Evolutionary conservation across 176 grass and related monocot genomes (phyloP).

Genomic region (Pharus latifolius): DNA sequence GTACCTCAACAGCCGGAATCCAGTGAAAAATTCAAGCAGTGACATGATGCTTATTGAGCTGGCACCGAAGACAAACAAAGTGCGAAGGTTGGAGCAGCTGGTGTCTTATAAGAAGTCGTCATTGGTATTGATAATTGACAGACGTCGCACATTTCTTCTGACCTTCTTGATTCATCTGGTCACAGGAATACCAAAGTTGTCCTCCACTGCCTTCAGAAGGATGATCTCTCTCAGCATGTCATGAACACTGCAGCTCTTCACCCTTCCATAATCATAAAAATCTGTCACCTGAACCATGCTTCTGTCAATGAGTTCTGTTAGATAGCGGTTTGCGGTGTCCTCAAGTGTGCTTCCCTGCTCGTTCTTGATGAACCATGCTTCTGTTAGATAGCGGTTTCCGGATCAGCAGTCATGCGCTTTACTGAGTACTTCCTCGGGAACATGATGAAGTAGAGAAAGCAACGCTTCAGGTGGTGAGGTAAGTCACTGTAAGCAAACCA

Average conservation of each 20-base stretch:
- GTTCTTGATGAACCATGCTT: constrained; percentile 25
- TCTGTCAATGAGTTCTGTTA: constrained; percentile 21
- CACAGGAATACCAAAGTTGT: constrained; percentile 21
- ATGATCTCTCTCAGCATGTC: constrained; percentile 24
- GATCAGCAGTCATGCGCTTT: constrained; percentile 18
- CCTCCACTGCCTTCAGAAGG: constrained; percentile 9
- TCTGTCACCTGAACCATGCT: constrained; percentile 23
- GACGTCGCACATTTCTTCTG: background rate
- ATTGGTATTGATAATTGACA: constrained; percentile 7
- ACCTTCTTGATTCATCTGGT: constrained; percentile 4
- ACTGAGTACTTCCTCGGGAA: constrained; percentile 16
- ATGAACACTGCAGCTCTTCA: constrained; percentile 18
- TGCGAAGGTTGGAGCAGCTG: background rate
- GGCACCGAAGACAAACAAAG: constrained; percentile 1
- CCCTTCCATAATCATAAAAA: constrained; percentile 17
- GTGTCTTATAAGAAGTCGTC: constrained; percentile 8
- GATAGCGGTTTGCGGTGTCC: constrained; percentile 5
- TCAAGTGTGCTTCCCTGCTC: constrained; percentile 11
- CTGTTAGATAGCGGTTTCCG: constrained; percentile 25
- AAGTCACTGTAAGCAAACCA: constrained; percentile 22
- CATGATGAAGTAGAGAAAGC: constrained; percentile 30
- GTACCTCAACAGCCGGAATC: constrained; percentile 16
- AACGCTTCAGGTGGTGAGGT: constrained; percentile 22
- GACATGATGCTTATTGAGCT: background rate
- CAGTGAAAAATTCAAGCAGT: background rate